Conservation (phyloP, 306 rosid species). For the Albizia julibrissin region DNA sequence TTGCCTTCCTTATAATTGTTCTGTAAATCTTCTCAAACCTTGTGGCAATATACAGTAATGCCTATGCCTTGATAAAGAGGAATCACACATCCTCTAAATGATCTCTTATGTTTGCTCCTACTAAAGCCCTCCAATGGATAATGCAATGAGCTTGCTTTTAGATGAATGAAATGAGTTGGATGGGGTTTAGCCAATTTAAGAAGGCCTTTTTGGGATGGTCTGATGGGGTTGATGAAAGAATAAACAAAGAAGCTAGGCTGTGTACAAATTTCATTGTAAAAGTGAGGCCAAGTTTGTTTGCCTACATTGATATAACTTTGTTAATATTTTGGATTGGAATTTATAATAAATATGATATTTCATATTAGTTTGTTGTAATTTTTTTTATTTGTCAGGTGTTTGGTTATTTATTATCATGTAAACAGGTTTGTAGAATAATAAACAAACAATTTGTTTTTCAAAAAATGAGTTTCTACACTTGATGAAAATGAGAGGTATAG, state of each 20-base stretch:
- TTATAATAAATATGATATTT: too few species aligned
- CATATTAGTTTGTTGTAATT: too few species aligned
- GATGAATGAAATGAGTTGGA: conserved; percentile 31
- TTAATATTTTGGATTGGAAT: too few species aligned
- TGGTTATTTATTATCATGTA: too few species aligned
- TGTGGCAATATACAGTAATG: conserved; percentile 85
- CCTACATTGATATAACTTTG: too few species aligned
- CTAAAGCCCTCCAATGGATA: neutral
- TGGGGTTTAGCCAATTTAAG: conserved; percentile 25
- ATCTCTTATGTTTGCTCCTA: conserved; percentile 24
- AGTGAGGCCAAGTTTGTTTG: too few species aligned
- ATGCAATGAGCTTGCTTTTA: conserved; percentile 21
- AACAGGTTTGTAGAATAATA: too few species aligned
- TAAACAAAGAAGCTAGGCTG: conserved; percentile 37
- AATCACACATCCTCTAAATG: conserved; percentile 45
- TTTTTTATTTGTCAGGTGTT: too few species aligned
- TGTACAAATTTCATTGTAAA: too few species aligned
- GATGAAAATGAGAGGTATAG: too few species aligned
- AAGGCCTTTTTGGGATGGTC: conserved; percentile 51
- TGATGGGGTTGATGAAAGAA: conserved; percentile 33
- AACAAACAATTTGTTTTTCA: too few species aligned
- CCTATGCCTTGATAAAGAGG: conserved; percentile 77
- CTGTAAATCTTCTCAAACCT: conserved; percentile 73
- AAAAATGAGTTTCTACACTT: too few species aligned
- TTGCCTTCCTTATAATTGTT: conserved; percentile 62